Evolutionary conservation across 805 yeast genomes (phyloP), one percentile per base, ranked within the genome.

Genomic region (Clavispora vitiphila): DNA sequence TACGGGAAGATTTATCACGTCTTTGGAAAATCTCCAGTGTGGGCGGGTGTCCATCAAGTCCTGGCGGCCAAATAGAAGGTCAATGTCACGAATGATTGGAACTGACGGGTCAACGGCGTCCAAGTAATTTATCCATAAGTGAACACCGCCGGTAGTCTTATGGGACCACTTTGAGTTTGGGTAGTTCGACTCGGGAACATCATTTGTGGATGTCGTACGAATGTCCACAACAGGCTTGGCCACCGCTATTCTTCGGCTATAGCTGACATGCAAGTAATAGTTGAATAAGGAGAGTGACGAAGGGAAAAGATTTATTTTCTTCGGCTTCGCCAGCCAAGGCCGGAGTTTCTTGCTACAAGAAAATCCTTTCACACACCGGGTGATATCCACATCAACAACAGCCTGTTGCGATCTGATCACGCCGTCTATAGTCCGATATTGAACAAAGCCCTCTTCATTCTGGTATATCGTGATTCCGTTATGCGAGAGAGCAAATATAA

Each of bases 1-100:
- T 10, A 58, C 49, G 3, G 58, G 55, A 9, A 51, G 34, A 9
- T 45, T 46, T 10, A 57, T 39, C 8, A 47, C 43, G 4, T 36
- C 43, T 23, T 39, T 53, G 38, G 54, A 48, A 38, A 46, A 57
- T n/a, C 47, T 40, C 58, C 63, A 55, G 50, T 51, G 43, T 22
- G 46, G 50, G 9, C 69, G 51, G 3, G 57, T 32, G 41, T 64
- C 69, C 12, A 37, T 38, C 40, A 64, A 46, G 47, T 64, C 68
- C n/a, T 53, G 52, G 26, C 51, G 43, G 8, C 69, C 69, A 34
- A 53, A 58, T 24, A 64, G 51, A 8, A 64, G 51, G 38, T 60
- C 62, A 12, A 64, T 39, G 18, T 57, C 56, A 24, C 64, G 53
- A 7, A 64, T 56, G 3, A 53, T 38, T 5, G 50, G 48, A 6